phyloP scores from a whole-genome alignment of 352 stramenopile genomes.

The Pythium dissotocum region DNA sequence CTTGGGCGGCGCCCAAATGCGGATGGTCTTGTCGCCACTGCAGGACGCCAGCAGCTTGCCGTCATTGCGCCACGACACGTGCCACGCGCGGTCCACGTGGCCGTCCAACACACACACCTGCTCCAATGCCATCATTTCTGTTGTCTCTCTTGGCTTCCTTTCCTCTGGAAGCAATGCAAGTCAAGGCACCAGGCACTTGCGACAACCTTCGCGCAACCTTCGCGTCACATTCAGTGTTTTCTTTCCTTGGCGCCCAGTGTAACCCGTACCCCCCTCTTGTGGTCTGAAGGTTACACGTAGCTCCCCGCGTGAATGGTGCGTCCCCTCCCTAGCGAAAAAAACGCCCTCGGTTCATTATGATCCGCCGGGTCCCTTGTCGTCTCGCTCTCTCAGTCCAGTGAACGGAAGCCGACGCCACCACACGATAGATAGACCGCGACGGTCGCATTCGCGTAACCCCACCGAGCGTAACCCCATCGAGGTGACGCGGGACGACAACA shows the following conservation, averaged over 20 bases:
- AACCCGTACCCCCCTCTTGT: neutral
- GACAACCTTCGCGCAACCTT: slow-evolving; percentile 25
- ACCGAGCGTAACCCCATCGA: too few relatives aligned
- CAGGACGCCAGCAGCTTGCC: slow-evolving; percentile 89
- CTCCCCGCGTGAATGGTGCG: slow-evolving; percentile 14
- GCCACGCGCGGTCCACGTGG: slow-evolving; percentile 91
- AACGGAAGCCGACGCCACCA: neutral
- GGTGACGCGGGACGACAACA: slow-evolving; percentile 15
- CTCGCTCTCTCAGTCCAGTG: slow-evolving; percentile 19
- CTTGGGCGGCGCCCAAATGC: slow-evolving; percentile 65
- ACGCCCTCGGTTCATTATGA: slow-evolving; percentile 38
- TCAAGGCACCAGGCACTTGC: neutral
- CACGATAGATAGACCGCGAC: too few relatives aligned
- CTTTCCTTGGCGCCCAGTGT: neutral
- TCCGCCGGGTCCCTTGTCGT: slow-evolving; percentile 19
- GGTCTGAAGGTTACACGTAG: neutral
- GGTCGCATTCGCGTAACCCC: neutral
- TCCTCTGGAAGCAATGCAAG: neutral
- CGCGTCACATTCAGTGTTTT: slow-evolving; percentile 1
- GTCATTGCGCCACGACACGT: slow-evolving; percentile 88
- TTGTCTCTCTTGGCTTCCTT: neutral
- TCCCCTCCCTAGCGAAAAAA: slow-evolving; percentile 30
- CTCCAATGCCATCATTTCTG: slow-evolving; percentile 32
- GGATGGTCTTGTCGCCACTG: slow-evolving; percentile 88
- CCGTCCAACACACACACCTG: slow-evolving; percentile 69